phyloP scores from a whole-genome alignment of 2,329 filamentous ascomycete genomes.

The Drechslerella coelobrocha region DNA sequence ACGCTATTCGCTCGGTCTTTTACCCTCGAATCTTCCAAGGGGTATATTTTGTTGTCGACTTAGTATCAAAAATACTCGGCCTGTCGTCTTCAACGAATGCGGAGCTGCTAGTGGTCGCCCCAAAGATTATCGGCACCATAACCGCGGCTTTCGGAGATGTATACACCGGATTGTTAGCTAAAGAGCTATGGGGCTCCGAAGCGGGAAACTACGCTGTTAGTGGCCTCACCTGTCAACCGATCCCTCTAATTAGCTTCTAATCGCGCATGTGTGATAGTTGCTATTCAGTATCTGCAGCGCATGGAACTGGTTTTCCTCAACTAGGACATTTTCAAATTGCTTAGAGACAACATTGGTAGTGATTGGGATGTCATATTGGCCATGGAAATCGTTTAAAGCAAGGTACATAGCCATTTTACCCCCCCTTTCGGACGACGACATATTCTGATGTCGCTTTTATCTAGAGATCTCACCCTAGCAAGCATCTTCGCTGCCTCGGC shows the following conservation, averaged over 20 bases:
- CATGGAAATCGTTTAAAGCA: slow-evolving; percentile 70
- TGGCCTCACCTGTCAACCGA: slow-evolving; percentile 49
- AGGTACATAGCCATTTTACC: slow-evolving; percentile 55
- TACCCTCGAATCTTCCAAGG: slow-evolving; percentile 86
- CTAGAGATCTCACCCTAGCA: slow-evolving; percentile 50
- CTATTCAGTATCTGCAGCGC: slow-evolving; percentile 76
- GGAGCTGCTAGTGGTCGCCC: slow-evolving; percentile 73
- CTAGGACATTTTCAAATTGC: slow-evolving; percentile 91
- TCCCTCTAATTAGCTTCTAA: slow-evolving; percentile 6
- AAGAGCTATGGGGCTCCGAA: slow-evolving; percentile 72
- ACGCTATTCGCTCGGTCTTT: slow-evolving; percentile 84
- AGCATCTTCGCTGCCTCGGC: slow-evolving; percentile 75
- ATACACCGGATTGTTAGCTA: slow-evolving; percentile 84
- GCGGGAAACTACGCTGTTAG: slow-evolving; percentile 74
- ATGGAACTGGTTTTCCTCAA: slow-evolving; percentile 97
- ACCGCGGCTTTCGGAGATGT: slow-evolving; percentile 81
- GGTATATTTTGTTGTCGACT: slow-evolving; percentile 71
- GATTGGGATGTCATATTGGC: slow-evolving; percentile 80
- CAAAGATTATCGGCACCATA: slow-evolving; percentile 76
- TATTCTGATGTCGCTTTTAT: slow-evolving; percentile 29
- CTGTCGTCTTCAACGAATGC: slow-evolving; percentile 67
- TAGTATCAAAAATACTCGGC: slow-evolving; percentile 65
- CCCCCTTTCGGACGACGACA: slow-evolving; percentile 6
- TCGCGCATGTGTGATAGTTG: slow-evolving; percentile 63
- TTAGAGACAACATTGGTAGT: slow-evolving; percentile 88